These are phyloP conservation scores for Plasmodium chabaudi DNA, from an alignment of 169 alveolate genomes.

Conservation along the genomic window DNA sequence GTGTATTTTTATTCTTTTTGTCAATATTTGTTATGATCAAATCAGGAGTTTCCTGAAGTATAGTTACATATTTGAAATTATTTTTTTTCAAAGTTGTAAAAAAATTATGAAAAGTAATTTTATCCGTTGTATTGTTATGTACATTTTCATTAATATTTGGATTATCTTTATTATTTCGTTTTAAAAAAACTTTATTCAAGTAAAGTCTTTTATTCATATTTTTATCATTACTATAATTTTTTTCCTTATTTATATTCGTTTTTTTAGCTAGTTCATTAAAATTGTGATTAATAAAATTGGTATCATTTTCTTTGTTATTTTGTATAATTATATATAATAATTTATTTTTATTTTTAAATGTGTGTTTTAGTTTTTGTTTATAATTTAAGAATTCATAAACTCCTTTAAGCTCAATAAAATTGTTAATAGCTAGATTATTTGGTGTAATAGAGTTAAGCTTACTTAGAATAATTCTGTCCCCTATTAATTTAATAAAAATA, in stretches of 20 bases:
- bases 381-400: slow-evolving; percentile 52
- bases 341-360: neutral
- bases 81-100: slow-evolving; percentile 32
- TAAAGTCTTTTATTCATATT: slow-evolving; percentile 2
- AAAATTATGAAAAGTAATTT: slow-evolving; percentile 12
- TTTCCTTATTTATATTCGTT: neutral
- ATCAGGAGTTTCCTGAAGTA: slow-evolving; percentile 18
- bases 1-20: slow-evolving; percentile 4
- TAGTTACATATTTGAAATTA: slow-evolving; percentile 39
- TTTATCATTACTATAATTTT: slow-evolving; percentile 1
- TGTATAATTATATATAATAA: slow-evolving; percentile 25
- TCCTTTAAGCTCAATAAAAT: slow-evolving; percentile 36
- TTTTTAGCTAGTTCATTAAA: neutral
- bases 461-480: slow-evolving; percentile 28
- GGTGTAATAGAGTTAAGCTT: slow-evolving; percentile 32
- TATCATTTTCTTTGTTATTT: slow-evolving; percentile 9
- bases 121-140: neutral
- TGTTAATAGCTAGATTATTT: slow-evolving; percentile 23
- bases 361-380: slow-evolving; percentile 20
- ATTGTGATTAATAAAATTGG: neutral
- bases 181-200: slow-evolving; percentile 7
- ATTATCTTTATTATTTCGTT: slow-evolving; percentile 19
- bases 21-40: slow-evolving; percentile 24
- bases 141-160: neutral
- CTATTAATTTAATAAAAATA: slow-evolving; percentile 32